Conservation (phyloP, 305 asterid species). For the Striga hermonthica region DNA sequence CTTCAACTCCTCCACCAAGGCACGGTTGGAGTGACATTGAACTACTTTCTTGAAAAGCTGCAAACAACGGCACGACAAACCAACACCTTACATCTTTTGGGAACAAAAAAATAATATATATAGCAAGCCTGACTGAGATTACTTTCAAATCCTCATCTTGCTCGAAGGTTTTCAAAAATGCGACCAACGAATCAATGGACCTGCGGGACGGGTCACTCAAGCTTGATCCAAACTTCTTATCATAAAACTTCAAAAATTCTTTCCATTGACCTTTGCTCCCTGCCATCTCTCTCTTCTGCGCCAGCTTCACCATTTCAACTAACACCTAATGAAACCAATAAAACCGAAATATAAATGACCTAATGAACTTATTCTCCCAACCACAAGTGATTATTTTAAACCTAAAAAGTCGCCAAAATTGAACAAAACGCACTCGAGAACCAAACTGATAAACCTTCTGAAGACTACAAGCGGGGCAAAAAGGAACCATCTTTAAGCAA, state of each 20-base stretch:
- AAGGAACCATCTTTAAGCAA: neutral
- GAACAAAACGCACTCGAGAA: neutral
- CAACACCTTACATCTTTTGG: neutral
- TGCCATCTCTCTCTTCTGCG: slow-evolving; percentile 67
- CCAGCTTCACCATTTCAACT: slow-evolving; percentile 77
- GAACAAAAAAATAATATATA: too few species aligned
- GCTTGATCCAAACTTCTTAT: slow-evolving; percentile 71
- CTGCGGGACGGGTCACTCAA: slow-evolving; percentile 83
- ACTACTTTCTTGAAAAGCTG: slow-evolving; percentile 67
- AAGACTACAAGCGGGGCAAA: neutral
- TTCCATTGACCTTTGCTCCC: slow-evolving; percentile 90
- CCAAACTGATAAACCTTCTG: neutral
- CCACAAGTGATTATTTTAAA: neutral
- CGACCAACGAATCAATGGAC: slow-evolving; percentile 51
- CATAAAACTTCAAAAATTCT: slow-evolving; percentile 62
- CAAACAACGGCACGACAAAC: slow-evolving; percentile 20
- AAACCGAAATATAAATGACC: neutral
- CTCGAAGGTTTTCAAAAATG: slow-evolving; percentile 62
- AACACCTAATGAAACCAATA: slow-evolving; percentile 45
- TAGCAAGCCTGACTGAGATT: slow-evolving; percentile 1
- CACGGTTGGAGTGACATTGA: slow-evolving; percentile 58
- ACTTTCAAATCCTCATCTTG: slow-evolving; percentile 61
- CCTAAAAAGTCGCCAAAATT: neutral
- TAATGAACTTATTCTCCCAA: slow-evolving; percentile 4
- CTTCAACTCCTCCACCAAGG: slow-evolving; percentile 46